Evolutionary conservation across 352 stramenopile genomes (phyloP).

Genomic region (Globisporangium paddicum): DNA sequence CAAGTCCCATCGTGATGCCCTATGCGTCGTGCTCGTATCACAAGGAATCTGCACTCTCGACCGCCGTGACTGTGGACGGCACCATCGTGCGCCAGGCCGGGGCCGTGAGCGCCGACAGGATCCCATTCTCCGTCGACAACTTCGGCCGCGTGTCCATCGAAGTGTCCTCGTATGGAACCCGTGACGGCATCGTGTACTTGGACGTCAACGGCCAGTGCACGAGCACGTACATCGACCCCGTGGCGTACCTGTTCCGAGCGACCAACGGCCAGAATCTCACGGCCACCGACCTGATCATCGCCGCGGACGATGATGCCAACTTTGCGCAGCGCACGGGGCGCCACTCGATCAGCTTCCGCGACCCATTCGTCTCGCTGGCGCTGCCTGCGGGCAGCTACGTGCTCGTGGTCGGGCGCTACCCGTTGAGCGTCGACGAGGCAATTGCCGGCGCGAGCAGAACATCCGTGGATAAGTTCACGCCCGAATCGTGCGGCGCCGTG

Average conservation of each 20-base stretch:
- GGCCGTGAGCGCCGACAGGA: slow-evolving; percentile 54
- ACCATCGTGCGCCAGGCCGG: slow-evolving; percentile 39
- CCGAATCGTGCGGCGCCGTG: slow-evolving; percentile 40
- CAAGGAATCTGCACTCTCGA: slow-evolving; percentile 31
- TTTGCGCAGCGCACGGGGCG: slow-evolving; percentile 44
- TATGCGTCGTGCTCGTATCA: slow-evolving; percentile 57
- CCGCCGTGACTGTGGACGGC: slow-evolving; percentile 34
- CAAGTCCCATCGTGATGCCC: slow-evolving; percentile 16
- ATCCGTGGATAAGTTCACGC: slow-evolving; percentile 35
- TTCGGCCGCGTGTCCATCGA: slow-evolving; percentile 62
- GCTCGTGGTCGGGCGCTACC: slow-evolving; percentile 63
- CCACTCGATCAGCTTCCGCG: slow-evolving; percentile 60
- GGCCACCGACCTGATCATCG: slow-evolving; percentile 40
- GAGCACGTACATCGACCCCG: slow-evolving; percentile 62
- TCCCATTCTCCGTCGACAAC: slow-evolving; percentile 38
- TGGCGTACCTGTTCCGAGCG: slow-evolving; percentile 50
- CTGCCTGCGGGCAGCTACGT: slow-evolving; percentile 46
- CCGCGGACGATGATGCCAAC: slow-evolving; percentile 55
- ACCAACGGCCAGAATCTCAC: slow-evolving; percentile 24
- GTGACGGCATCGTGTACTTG: slow-evolving; percentile 28
- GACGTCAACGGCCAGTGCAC: slow-evolving; percentile 64
- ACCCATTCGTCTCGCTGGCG: slow-evolving; percentile 62
- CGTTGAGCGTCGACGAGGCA: slow-evolving; percentile 50
- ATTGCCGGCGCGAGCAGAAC: slow-evolving; percentile 28
- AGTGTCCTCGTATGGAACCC: slow-evolving; percentile 47